phyloP scores from a whole-genome alignment of 148 eudicot species.

The Heliosperma pusillum region DNA sequence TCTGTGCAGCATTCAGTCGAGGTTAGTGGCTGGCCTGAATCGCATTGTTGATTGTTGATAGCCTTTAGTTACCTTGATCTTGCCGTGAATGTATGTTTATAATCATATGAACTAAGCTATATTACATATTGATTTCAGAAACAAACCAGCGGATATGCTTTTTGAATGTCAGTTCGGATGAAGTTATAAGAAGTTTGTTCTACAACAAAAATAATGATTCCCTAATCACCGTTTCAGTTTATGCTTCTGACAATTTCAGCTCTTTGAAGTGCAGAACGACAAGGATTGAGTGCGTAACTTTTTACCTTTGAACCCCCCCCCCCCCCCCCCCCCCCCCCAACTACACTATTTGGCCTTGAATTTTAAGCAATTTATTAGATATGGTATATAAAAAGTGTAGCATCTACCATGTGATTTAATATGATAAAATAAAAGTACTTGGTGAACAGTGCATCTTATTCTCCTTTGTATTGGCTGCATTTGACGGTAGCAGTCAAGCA shows the following conservation, averaged over 20 bases:
- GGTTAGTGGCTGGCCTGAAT: slow-evolving; percentile 35
- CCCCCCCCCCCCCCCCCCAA: neutral
- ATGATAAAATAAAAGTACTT: neutral
- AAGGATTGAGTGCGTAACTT: slow-evolving; percentile 73
- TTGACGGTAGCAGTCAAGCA: neutral
- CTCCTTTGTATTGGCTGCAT: neutral
- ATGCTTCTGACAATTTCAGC: slow-evolving; percentile 90
- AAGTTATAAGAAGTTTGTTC: slow-evolving; percentile 94
- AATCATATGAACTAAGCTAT: slow-evolving; percentile 6
- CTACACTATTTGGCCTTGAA: neutral
- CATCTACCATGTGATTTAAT: neutral
- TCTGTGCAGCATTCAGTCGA: slow-evolving; percentile 97
- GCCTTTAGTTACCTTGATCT: neutral
- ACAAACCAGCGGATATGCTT: slow-evolving; percentile 90
- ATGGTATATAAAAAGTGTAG: neutral
- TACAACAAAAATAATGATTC: slow-evolving; percentile 97
- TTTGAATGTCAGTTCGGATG: slow-evolving; percentile 80
- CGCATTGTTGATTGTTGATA: neutral
- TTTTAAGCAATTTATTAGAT: neutral
- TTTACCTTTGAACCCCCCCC: neutral
- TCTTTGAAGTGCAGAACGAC: slow-evolving; percentile 97
- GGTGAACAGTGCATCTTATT: neutral
- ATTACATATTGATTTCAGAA: slow-evolving; percentile 52
- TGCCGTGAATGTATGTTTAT: neutral
- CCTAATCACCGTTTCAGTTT: slow-evolving; percentile 92